Conservation (phyloP, 2,329 filamentous ascomycete genomes). For the Penicillium sumatraense region DNA sequence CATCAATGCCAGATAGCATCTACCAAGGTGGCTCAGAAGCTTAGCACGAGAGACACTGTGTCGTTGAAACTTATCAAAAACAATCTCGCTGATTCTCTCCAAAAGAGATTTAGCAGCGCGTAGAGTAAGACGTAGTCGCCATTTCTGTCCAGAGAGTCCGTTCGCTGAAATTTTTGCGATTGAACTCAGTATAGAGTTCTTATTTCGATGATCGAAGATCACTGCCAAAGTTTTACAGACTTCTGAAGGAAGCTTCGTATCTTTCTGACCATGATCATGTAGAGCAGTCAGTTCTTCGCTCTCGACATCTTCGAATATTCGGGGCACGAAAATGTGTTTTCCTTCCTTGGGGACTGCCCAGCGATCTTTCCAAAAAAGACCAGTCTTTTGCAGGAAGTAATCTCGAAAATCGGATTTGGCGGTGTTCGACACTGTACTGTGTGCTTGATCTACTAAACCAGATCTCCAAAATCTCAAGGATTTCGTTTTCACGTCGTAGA, state of each 20-base stretch:
- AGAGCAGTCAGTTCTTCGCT: background rate
- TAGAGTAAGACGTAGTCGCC: background rate
- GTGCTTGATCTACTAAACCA: no score
- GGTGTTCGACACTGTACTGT: no score
- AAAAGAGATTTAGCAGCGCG: background rate
- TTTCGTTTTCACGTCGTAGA: background rate
- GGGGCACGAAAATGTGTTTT: conserved; percentile 1
- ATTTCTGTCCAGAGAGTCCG: background rate
- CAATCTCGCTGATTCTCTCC: background rate
- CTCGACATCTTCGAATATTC: background rate
- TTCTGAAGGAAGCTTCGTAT: background rate
- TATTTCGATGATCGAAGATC: background rate
- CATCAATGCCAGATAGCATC: background rate
- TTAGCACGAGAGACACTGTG: background rate
- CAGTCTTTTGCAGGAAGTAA: background rate
- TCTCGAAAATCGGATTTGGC: background rate
- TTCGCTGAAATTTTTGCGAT: background rate
- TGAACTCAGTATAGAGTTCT: background rate
- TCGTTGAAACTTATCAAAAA: background rate
- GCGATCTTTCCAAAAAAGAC: conserved; percentile 8
- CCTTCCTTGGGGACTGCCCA: background rate
- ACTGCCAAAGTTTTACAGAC: background rate
- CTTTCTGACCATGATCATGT: no score
- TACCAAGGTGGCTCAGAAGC: background rate
- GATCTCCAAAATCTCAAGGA: background rate